Evolutionary conservation across 2,329 filamentous ascomycete genomes (phyloP).

Genomic region (Cucurbitaria berberidis): DNA sequence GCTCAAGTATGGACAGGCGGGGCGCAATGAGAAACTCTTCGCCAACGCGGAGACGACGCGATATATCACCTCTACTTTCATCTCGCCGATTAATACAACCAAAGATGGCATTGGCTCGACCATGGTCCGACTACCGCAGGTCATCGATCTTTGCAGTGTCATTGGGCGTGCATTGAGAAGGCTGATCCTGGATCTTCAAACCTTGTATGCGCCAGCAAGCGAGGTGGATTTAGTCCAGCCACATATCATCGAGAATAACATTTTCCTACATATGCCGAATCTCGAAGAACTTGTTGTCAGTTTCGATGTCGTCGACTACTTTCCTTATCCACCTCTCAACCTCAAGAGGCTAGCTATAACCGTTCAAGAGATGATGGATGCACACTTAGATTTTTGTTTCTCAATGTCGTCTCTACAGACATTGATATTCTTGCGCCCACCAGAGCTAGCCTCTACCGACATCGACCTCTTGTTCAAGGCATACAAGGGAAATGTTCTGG

Average conservation of each 20-base stretch:
- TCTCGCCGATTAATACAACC: conserved; percentile 23
- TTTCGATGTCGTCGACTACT: conserved; percentile 30
- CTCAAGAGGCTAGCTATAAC: conserved; percentile 37
- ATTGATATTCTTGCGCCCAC: conserved; percentile 25
- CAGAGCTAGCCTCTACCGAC: conserved; percentile 15
- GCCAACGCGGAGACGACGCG: conserved; percentile 12
- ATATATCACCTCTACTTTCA: conserved; percentile 28
- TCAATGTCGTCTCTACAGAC: conserved; percentile 21
- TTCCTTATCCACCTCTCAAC: conserved; percentile 29
- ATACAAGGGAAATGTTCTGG: conserved; percentile 27
- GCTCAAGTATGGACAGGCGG: conserved; percentile 25
- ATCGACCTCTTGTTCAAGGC: conserved; percentile 26
- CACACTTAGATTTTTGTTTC: conserved; percentile 26
- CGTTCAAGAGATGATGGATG: conserved; percentile 14
- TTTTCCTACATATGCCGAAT: conserved; percentile 31
- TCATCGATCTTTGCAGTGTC: conserved; percentile 28
- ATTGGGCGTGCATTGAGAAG: conserved; percentile 29
- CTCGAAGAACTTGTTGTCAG: conserved; percentile 38
- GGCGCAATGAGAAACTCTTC: conserved; percentile 27
- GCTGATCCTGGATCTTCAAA: conserved; percentile 31
- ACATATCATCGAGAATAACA: conserved; percentile 13
- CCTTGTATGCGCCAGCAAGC: conserved; percentile 18
- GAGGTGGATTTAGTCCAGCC: conserved; percentile 17
- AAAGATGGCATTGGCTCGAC: conserved; percentile 7
- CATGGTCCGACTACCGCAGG: conserved; percentile 29